These are phyloP conservation scores for Puccinia horiana DNA, from an alignment of 1,284 basidiomycete species.

Conservation along the genomic window DNA sequence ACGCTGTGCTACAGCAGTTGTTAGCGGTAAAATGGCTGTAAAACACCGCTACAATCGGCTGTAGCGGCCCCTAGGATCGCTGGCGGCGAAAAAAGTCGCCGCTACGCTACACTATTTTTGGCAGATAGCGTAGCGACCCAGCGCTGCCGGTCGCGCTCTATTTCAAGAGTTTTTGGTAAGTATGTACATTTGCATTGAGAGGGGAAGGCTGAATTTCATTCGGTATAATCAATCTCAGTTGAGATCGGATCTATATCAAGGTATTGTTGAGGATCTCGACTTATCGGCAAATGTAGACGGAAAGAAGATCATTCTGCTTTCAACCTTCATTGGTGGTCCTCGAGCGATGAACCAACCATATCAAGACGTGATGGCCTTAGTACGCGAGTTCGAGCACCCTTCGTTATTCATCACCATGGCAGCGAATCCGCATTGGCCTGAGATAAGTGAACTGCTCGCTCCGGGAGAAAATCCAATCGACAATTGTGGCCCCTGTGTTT, in stretches of 20 bases:
- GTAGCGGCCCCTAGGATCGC: too few species aligned
- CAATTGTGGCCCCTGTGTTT: too few species aligned
- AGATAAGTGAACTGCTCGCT: too few species aligned
- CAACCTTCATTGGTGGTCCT: slow-evolving; percentile 59
- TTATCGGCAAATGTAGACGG: slow-evolving; percentile 43
- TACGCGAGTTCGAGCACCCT: slow-evolving; percentile 55
- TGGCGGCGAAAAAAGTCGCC: too few species aligned
- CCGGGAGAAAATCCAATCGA: too few species aligned
- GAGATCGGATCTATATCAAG: background rate
- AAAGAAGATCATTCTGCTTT: slow-evolving; percentile 57
- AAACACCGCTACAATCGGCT: too few species aligned
- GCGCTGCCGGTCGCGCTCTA: too few species aligned
- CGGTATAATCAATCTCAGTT: background rate
- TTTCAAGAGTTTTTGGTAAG: slow-evolving; percentile 23
- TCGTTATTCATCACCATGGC: slow-evolving; percentile 61
- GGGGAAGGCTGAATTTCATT: background rate
- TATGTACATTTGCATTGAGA: slow-evolving; percentile 26
- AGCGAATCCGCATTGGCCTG: slow-evolving; percentile 60
- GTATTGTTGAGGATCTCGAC: background rate
- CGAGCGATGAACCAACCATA: slow-evolving; percentile 59
- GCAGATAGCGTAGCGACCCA: too few species aligned
- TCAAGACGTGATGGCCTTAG: slow-evolving; percentile 59
- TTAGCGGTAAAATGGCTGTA: too few species aligned
- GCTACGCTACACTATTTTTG: too few species aligned
- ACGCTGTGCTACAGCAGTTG: too few species aligned